Evolutionary conservation across 2,329 filamentous ascomycete species (phyloP), one percentile per base, ranked within the genome.

Genomic region (Periconia sp.): DNA sequence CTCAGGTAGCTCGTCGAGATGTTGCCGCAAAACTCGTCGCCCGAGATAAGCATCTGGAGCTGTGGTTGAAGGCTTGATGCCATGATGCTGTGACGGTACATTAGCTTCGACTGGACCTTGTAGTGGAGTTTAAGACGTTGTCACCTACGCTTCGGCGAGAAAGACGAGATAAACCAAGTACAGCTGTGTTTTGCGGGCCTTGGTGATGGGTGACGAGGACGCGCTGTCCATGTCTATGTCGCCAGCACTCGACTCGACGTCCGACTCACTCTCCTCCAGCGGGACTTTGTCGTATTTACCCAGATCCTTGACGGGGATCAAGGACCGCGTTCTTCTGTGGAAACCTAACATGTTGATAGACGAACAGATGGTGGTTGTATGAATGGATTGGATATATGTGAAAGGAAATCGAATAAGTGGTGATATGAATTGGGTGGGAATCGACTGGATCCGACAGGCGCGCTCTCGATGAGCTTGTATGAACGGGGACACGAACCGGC

Each of bases 21-120:
- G 49, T 70, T 74, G 42, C 75, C 73, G 58, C 77, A 80, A 51
- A 70, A 75, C 30, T 77, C 70, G 20, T 75, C 68, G n/a, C 75
- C 74, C 2, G 74, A 72, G 23, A 78, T 65, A 17, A 79, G 71
- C 65, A 79, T 75, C 55, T 76, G 74, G 40, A 80, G 73, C 53
- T 79, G 77, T 14, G 77, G 73, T 46, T 78, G 76, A 7, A 79
- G 70, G 49, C 75, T 77, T n/a, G 77, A 77, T 23, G 77, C 74
- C 74, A 80, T 78, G 61, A 80, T 77, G 37, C 72, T 75, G 54
- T 41, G 37, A 43, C 17, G 43, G 49, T 47, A 33, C 45, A 50
- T 58, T 57, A 60, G 56, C 54, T 48, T 55, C 56, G 15, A 52
- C 53, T 54, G 53, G 58, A 57, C 58, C 52, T 45, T 45, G 45